These are phyloP conservation scores for Alloteropsis semialata DNA, from an alignment of 176 grass and related monocot species.

Conservation along the genomic window DNA sequence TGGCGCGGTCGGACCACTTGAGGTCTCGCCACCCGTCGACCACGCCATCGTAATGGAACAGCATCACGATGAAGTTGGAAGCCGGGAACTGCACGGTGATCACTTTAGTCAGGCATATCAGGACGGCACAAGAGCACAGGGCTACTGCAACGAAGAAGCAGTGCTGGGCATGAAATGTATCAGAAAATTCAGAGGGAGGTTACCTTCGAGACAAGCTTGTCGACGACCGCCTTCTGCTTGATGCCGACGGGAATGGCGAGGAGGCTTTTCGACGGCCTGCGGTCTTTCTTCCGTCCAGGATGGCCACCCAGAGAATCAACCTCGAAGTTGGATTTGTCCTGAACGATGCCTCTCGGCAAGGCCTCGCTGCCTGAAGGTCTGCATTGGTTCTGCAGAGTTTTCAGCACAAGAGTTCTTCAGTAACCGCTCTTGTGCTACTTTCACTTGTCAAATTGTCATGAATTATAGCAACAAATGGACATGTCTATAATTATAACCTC, in stretches of 20 bases:
- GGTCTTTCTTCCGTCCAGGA: conserved; percentile 9
- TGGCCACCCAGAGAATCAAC: conserved; percentile 57
- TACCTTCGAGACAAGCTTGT: conserved; percentile 81
- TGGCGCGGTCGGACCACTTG: conserved; percentile 44
- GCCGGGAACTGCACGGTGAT: conserved; percentile 49
- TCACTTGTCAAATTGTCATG: not conserved
- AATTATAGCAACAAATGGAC: not conserved
- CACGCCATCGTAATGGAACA: conserved; percentile 85
- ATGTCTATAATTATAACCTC: conserved; percentile 23
- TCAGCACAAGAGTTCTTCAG: conserved; percentile 12
- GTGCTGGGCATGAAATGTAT: not conserved
- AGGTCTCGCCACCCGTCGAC: conserved; percentile 69
- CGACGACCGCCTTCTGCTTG: conserved; percentile 70
- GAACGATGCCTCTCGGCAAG: conserved; percentile 81
- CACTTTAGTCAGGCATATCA: not conserved
- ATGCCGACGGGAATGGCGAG: conserved; percentile 80
- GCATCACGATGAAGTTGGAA: conserved; percentile 56
- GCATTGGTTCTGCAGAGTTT: conserved; percentile 44
- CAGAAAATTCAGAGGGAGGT: not conserved
- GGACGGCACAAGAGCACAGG: not conserved
- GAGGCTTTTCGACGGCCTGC: conserved; percentile 53
- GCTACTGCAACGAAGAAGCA: not conserved
- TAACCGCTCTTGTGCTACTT: not conserved
- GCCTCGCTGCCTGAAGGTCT: conserved; percentile 61
- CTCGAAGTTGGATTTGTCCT: conserved; percentile 68